A percentile compares a stretch with the other conserved stretches of the same genome.
These are phyloP conservation scores for Wickerhamiella infanticola DNA, from an alignment of 1,139 yeast genomes.

Conservation along the genomic window DNA sequence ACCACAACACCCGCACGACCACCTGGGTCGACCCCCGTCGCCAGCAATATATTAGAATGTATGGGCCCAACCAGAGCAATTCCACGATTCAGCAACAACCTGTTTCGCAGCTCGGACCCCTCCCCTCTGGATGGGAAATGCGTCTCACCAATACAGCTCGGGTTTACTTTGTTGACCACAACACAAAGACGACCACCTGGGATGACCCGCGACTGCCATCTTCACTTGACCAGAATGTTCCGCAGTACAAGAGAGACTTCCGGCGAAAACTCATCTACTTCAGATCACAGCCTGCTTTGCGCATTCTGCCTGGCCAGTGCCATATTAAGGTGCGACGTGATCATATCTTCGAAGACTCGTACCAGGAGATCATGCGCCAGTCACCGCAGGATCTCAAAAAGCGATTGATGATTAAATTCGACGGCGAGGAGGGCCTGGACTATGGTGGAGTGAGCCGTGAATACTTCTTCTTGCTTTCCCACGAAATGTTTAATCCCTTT, in stretches of 20 bases:
- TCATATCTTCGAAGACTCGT: slow-evolving; percentile 91
- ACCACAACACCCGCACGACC: slow-evolving; percentile 94
- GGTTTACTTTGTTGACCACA: slow-evolving; percentile 96
- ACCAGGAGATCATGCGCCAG: slow-evolving; percentile 97
- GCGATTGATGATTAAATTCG: slow-evolving; percentile 93
- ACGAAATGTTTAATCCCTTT: slow-evolving; percentile 97
- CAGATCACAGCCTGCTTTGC: slow-evolving; percentile 94
- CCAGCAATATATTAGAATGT: slow-evolving; percentile 93
- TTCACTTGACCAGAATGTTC: slow-evolving; percentile 92
- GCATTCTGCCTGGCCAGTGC: slow-evolving; percentile 96
- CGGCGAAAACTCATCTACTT: slow-evolving; percentile 93
- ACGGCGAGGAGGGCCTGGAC: slow-evolving; percentile 98
- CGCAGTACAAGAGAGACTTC: slow-evolving; percentile 97
- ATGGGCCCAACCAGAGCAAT: slow-evolving; percentile 43
- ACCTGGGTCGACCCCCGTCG: slow-evolving; percentile 99
- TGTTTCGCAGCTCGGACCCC: slow-evolving; percentile 93
- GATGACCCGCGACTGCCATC: slow-evolving; percentile 98
- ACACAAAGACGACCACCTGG: slow-evolving; percentile 98
- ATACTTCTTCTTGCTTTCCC: slow-evolving; percentile 87
- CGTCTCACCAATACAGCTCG: slow-evolving; percentile 95
- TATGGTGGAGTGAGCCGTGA: slow-evolving; percentile 99
- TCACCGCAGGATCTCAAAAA: slow-evolving; percentile 96
- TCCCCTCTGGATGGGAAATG: slow-evolving; percentile 99
- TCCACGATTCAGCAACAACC: slow-evolving; percentile 94
- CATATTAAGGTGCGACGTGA: slow-evolving; percentile 95